phyloP scores from a whole-genome alignment of 2,329 filamentous ascomycete genomes.

The Diplodia corticola region DNA sequence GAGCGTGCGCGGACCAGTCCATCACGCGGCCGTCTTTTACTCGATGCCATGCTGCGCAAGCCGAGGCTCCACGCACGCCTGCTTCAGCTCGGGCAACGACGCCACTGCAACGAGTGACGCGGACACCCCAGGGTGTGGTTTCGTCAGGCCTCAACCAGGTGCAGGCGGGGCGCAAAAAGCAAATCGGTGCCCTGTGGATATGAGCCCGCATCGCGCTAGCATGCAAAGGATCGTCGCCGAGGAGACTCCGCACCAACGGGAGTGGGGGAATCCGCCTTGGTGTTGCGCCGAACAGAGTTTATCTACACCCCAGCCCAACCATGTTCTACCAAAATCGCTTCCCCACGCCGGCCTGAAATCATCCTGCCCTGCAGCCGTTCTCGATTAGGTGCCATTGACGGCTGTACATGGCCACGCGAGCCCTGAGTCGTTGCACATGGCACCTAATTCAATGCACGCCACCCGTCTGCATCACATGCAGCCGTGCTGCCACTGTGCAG shows the following conservation, averaged over 20 bases:
- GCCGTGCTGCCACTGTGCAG: neutral
- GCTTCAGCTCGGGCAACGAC: neutral
- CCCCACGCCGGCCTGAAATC: neutral
- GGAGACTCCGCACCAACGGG: neutral
- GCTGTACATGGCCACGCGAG: too few relatives aligned
- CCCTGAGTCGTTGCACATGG: neutral
- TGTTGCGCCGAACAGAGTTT: constrained; percentile 21
- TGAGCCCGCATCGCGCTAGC: neutral
- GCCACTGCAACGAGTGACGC: neutral
- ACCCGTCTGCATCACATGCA: neutral
- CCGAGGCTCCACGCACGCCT: too few relatives aligned
- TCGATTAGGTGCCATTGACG: neutral
- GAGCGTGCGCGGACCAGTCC: neutral
- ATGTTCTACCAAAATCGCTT: neutral
- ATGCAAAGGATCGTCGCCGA: neutral
- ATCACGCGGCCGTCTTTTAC: too few relatives aligned
- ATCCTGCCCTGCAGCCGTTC: constrained; percentile 1
- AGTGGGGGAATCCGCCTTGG: neutral
- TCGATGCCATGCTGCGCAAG: too few relatives aligned
- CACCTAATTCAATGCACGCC: neutral
- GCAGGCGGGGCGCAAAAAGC: neutral
- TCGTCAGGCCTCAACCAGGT: neutral
- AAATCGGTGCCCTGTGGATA: neutral
- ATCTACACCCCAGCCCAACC: neutral
- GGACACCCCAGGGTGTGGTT: neutral